Conservation (phyloP, 2,329 filamentous ascomycete species). For the Microdochium paspali region DNA sequence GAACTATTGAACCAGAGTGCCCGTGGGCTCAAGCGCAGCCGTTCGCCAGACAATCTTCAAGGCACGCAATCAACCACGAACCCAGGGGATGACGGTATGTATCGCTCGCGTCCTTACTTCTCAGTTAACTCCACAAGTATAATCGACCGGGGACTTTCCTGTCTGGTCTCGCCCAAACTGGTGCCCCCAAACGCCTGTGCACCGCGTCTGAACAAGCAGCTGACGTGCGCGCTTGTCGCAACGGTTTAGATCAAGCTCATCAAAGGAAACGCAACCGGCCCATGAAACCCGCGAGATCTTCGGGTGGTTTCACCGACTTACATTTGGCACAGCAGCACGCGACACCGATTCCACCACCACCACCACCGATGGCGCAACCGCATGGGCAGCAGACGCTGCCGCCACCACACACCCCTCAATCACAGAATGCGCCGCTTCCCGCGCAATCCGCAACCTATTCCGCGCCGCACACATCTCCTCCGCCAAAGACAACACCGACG, state of each 20-base stretch:
- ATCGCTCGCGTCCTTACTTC: constrained; percentile 25
- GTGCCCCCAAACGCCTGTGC: not conserved
- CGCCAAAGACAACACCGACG: constrained; percentile 70
- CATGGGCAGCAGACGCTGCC: constrained; percentile 2
- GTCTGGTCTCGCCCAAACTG: too few relatives aligned
- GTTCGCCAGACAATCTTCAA: constrained; percentile 60
- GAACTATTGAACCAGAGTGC: constrained; percentile 43
- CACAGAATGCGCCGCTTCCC: constrained; percentile 35
- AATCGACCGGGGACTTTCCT: too few relatives aligned
- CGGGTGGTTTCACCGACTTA: constrained; percentile 8
- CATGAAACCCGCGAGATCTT: constrained; percentile 14
- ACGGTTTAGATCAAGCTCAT: constrained; percentile 29
- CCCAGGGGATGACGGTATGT: constrained; percentile 69
- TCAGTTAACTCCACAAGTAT: too few relatives aligned
- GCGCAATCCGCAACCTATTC: constrained; percentile 30
- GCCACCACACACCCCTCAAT: constrained; percentile 47
- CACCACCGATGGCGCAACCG: constrained; percentile 1
- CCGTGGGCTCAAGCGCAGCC: constrained; percentile 70
- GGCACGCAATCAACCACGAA: constrained; percentile 42
- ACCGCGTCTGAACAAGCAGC: not conserved
- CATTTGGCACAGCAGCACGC: not conserved
- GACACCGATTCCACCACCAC: not conserved
- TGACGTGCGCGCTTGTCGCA: constrained; percentile 4
- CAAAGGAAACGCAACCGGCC: constrained; percentile 24
- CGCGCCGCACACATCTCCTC: constrained; percentile 43